Base-by-base conservation (phyloP, 257 asterid species). In the Ajuga chamaepitys region DNA sequence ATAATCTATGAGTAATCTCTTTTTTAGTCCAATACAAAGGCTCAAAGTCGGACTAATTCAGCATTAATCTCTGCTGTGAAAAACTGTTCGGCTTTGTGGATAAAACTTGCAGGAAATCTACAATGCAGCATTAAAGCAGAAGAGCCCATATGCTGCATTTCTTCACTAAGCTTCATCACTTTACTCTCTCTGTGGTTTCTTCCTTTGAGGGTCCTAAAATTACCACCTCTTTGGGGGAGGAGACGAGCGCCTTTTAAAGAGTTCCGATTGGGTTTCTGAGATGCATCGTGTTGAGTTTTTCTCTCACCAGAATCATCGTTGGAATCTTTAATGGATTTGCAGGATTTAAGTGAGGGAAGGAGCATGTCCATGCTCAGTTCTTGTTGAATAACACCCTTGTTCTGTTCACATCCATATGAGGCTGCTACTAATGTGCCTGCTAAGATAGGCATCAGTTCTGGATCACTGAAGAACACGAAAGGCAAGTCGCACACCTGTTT, bases 281-380 rank as follows among this genome's bases (percentile, higher is more conserved):
- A 65, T 21, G 62, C 47, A 48, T 88, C 95, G 4, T 44, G 75
- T 40, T 78, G 89, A 59, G 64, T 53, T 68, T 78, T 85, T 79
- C 80, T 81, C 62, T 78, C 90, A 24, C 75, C 69, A 47, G 82
- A 59, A 45, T 86, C 89, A n/a, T 79, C 79, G 8, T 62, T 77
- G 37, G 66, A 70, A 55, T 9, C 38, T 20, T 77, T 41, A 56
- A 38, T 70, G 81, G 46, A 81, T 90, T 86, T 88, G 83, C 90
- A 85, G 13, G 88, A 86, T 66, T 79, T 86, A 18, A 94, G 95
- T 32, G 89, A 83, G 20, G 95, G 86, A 53, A 94, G 86, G 69
- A 94, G 88, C 97, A 90, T 94, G 71, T 94, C 99, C 72, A 83
- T 80, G 83, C 99, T 94, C 67, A 94, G 95, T 75, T 94, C 99